A percentile compares a stretch with the other conserved stretches of the same genome.
Conservation (phyloP, 2,329 filamentous ascomycete genomes). For the Monilinia polystroma region DNA sequence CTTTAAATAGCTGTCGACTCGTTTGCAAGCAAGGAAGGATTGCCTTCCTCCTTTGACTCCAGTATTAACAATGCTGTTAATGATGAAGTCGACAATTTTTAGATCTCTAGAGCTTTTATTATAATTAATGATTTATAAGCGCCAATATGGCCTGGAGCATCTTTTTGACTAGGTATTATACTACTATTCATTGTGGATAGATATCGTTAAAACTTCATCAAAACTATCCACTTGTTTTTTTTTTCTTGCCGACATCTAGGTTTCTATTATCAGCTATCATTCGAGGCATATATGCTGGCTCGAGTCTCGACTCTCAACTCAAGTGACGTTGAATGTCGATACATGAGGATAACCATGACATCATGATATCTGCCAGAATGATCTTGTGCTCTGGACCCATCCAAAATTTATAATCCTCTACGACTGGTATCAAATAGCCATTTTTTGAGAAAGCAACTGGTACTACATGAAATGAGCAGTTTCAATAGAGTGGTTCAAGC, state of each 20-base stretch:
- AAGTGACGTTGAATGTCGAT: not conserved
- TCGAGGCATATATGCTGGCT: not conserved
- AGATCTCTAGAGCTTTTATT: not conserved
- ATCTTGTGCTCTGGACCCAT: not conserved
- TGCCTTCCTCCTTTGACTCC: conserved; percentile 39
- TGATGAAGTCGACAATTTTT: conserved; percentile 15
- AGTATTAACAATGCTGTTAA: conserved; percentile 32
- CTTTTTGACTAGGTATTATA: not conserved
- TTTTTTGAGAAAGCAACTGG: no score
- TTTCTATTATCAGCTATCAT: not conserved
- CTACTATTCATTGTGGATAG: not conserved
- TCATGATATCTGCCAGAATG: not conserved
- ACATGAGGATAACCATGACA: not conserved
- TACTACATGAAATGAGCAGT: no score
- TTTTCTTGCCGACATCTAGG: not conserved
- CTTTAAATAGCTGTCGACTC: conserved; percentile 38
- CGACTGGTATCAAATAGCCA: no score
- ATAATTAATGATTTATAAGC: not conserved
- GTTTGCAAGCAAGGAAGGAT: conserved; percentile 40
- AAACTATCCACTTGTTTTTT: not conserved
- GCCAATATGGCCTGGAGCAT: not conserved
- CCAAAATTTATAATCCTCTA: no score
- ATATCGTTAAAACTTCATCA: not conserved
- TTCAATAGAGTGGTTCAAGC: no score
- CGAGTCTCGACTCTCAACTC: not conserved